These are phyloP conservation scores for Candida pseudocylindracea DNA, from an alignment of 1,139 yeast species.

Conservation along the genomic window DNA sequence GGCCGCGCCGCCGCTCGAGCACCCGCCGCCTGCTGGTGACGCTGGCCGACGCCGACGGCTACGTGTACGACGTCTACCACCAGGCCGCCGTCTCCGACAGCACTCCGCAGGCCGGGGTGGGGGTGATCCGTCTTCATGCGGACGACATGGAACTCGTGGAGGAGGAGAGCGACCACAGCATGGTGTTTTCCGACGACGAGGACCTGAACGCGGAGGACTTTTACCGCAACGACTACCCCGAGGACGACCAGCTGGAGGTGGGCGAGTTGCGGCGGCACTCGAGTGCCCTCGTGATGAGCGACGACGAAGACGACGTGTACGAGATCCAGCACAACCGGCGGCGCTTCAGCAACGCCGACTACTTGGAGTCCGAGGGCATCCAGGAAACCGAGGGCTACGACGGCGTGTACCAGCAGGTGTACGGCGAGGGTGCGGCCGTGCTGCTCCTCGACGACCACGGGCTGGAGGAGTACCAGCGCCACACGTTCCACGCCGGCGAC, in stretches of 20 bases:
- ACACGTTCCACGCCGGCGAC: conserved; percentile 28
- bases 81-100: no score
- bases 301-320: conserved; percentile 4
- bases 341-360: no score
- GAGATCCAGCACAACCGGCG: no score
- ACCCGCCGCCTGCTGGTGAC: background rate
- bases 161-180: conserved; percentile 20
- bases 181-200: conserved; percentile 29
- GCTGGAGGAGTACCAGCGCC: conserved; percentile 9
- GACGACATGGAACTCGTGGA: conserved; percentile 50
- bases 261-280: conserved; percentile 2
- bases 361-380: no score
- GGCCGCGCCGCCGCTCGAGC: conserved; percentile 5
- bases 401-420: no score
- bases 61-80: conserved; percentile 74
- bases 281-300: conserved; percentile 4
- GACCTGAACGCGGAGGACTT: conserved; percentile 82
- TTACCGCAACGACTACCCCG: conserved; percentile 87
- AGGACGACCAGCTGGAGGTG: conserved; percentile 38
- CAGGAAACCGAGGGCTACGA: no score
- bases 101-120: conserved; percentile 9
- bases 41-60: conserved; percentile 27
- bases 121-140: conserved; percentile 11
- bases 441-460: no score
- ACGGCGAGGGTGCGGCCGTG: no score